phyloP scores from a whole-genome alignment of 257 asterid genomes.

The Dorcoceras hygrometricum region DNA sequence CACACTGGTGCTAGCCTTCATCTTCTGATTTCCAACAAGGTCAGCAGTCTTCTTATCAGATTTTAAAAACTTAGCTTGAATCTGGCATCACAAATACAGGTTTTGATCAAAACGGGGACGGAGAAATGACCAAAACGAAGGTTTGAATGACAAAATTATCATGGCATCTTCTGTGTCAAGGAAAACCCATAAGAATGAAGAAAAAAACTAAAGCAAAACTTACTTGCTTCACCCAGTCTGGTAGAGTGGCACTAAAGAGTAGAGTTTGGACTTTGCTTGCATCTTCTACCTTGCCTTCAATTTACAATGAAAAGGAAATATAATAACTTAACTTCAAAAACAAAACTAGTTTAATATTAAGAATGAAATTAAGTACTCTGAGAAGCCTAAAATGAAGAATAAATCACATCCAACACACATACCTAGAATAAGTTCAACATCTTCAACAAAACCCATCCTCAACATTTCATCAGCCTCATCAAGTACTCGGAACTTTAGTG shows the following conservation, averaged over 20 bases:
- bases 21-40: constrained; percentile 93
- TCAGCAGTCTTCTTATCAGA: constrained; percentile 81
- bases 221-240: constrained; percentile 82
- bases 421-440: constrained; percentile 96
- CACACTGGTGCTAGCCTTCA: constrained; percentile 93
- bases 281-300: constrained; percentile 80
- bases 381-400: constrained; percentile 7
- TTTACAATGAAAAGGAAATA: neutral
- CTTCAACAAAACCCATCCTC: constrained; percentile 99
- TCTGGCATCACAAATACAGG: constrained; percentile 40
- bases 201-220: constrained; percentile 3
- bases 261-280: constrained; percentile 86
- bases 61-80: constrained; percentile 68
- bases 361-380: neutral
- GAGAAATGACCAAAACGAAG: neutral
- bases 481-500: constrained; percentile 84
- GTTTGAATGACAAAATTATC: neutral
- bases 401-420: constrained; percentile 2
- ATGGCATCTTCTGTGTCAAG: neutral
- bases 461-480: constrained; percentile 99
- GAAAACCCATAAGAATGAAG: neutral
- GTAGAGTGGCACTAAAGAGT: constrained; percentile 95
- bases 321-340: constrained; percentile 12
- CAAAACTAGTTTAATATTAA: neutral
- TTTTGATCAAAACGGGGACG: neutral